phyloP scores from a whole-genome alignment of 2,329 filamentous ascomycete species.

The Pyrenophora teres region DNA sequence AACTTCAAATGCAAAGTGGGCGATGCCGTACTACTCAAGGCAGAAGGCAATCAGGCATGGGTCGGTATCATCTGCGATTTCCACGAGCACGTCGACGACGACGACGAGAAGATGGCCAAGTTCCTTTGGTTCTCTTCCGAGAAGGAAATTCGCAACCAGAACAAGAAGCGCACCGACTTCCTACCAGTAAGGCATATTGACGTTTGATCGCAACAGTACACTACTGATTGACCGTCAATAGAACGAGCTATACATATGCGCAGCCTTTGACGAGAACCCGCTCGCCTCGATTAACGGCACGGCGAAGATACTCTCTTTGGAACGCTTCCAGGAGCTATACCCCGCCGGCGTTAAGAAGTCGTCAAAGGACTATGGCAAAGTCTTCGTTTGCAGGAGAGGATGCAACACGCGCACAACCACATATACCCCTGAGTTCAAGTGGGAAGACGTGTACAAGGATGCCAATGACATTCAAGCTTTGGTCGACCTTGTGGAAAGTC shows the following conservation, averaged over 20 bases:
- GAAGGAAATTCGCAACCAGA: slow-evolving; percentile 82
- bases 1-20: slow-evolving; percentile 79
- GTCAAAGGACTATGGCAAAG: slow-evolving; percentile 77
- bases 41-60: slow-evolving; percentile 90
- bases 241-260: slow-evolving; percentile 92
- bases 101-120: slow-evolving; percentile 73
- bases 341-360: slow-evolving; percentile 76
- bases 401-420: slow-evolving; percentile 87
- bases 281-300: slow-evolving; percentile 89
- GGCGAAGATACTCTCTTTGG: slow-evolving; percentile 76
- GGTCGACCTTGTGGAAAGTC: slow-evolving; percentile 68
- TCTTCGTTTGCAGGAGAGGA: slow-evolving; percentile 86
- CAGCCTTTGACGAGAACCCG: slow-evolving; percentile 84
- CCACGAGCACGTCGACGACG: slow-evolving; percentile 60
- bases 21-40: slow-evolving; percentile 84
- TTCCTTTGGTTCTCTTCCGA: slow-evolving; percentile 98
- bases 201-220: not conserved
- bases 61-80: slow-evolving; percentile 88
- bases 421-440: slow-evolving; percentile 89
- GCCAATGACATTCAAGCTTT: slow-evolving; percentile 68
- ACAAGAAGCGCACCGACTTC: slow-evolving; percentile 80
- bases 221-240: slow-evolving; percentile 44
- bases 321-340: slow-evolving; percentile 69
- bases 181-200: slow-evolving; percentile 60
- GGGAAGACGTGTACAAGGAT: slow-evolving; percentile 83